Evolutionary conservation across 2,329 filamentous ascomycete genomes (phyloP), one percentile per base, ranked within the genome.

Genomic region (Xylaria sp.): DNA sequence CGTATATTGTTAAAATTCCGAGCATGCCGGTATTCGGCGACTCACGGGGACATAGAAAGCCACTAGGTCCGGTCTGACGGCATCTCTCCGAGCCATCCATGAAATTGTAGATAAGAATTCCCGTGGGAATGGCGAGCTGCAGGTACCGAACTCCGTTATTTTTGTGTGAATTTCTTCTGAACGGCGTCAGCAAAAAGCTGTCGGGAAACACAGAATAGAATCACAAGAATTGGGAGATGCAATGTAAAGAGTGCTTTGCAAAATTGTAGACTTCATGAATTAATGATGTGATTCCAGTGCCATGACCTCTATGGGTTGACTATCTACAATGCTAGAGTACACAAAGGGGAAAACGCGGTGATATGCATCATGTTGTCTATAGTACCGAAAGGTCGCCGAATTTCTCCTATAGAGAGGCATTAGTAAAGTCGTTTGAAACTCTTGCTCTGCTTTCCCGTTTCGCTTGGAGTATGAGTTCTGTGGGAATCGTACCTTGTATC

Each of bases 311-410:
- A 66, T 65, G 63, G 67, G 76, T 78, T 77, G 81, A 79, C 78
- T 87, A 87, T 88, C 85, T 89, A 89, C 85, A 88, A 85, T 86
- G 84, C 85, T 89, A 89, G 83, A 87, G 82, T 86, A 86, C 84
- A 88, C 79, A 82, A 83, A 81, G 78, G 80, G 79, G 82, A 82
- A 71, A 76, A 75, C 75, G 76, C 73, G 72, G 72, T 72, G 45
- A 49, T 38, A 60, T 63, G 69, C 65, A 67, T 64, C 61, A 49
- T 61, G 60, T 50, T 59, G 68, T 87, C 88, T 97, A 99, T 80
- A 98, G 85, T 74, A 96, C 83, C 74, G 95, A 94, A 74, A 98
- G 89, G 79, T 98, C 94, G 84, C 95, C 95, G 82, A 98, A 99
- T 87, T 94, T 96, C 88, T 99, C 95, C 94, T 98, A 75, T 71